These are phyloP conservation scores for Apiospora hydei DNA, from an alignment of 2,329 filamentous ascomycete species.

Conservation along the genomic window DNA sequence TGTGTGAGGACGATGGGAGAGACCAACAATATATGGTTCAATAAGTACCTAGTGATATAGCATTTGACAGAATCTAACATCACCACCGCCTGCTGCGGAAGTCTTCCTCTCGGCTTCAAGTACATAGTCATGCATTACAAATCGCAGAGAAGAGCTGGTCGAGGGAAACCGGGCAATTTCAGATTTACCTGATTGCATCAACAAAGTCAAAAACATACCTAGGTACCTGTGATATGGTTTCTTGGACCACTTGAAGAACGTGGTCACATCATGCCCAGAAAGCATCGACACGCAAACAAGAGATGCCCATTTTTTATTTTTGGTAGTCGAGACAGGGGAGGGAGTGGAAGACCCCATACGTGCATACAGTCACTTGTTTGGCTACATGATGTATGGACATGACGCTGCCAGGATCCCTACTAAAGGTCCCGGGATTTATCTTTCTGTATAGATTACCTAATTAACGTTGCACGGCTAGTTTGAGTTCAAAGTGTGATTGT, in stretches of 20 bases:
- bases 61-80: neutral
- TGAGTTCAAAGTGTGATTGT: neutral
- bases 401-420: neutral
- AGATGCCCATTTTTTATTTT: neutral
- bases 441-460: neutral
- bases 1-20: neutral
- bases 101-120: neutral
- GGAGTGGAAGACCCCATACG: neutral
- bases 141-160: neutral
- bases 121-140: neutral
- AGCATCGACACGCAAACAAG: neutral
- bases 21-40: constrained; percentile 3
- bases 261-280: neutral
- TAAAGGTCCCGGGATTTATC: neutral
- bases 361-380: neutral
- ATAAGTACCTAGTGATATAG: neutral
- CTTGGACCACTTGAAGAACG: neutral
- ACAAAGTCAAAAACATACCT: neutral
- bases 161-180: neutral
- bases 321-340: neutral
- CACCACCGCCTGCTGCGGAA: neutral
- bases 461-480: neutral
- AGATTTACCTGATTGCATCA: constrained; percentile 1
- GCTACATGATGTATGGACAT: neutral
- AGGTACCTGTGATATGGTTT: neutral